A percentile compares a stretch with the other conserved stretches of the same genome.
Conservation (phyloP, 164 flowering plant genomes). For the Cinnamomum chago region DNA sequence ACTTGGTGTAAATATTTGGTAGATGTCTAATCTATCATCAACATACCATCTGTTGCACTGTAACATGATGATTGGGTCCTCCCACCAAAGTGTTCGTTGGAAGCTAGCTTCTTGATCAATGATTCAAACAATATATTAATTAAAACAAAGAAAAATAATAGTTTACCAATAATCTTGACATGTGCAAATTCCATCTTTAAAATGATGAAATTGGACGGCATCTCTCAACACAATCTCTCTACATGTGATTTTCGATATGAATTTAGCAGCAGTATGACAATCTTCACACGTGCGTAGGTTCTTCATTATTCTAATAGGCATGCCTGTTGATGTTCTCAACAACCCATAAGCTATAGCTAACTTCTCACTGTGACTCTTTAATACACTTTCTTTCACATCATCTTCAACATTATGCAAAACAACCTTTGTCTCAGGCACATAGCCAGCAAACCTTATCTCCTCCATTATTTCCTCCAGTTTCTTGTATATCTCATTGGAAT, state of each 20-base stretch:
- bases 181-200: conserved; percentile 11
- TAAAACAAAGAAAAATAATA: no score
- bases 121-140: no score
- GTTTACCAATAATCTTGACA: conserved; percentile 18
- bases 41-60: no score
- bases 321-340: conserved; percentile 4
- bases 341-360: conserved; percentile 30
- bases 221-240: conserved; percentile 17
- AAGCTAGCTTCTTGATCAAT: no score
- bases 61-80: no score
- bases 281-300: conserved; percentile 28
- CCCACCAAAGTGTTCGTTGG: no score
- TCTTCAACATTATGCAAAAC: conserved; percentile 29
- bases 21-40: no score
- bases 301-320: conserved; percentile 21
- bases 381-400: conserved; percentile 22
- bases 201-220: conserved; percentile 15
- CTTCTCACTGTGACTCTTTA: conserved; percentile 28
- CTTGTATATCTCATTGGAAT: conserved; percentile 15
- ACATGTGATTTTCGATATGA: conserved; percentile 16
- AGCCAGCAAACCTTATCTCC: conserved; percentile 16
- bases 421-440: conserved; percentile 15
- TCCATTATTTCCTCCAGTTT: conserved; percentile 22
- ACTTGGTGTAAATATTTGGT: no score
- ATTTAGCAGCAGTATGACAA: conserved; percentile 23